phyloP scores from a whole-genome alignment of 495 filamentous ascomycete species.

The Podospora didyma region DNA sequence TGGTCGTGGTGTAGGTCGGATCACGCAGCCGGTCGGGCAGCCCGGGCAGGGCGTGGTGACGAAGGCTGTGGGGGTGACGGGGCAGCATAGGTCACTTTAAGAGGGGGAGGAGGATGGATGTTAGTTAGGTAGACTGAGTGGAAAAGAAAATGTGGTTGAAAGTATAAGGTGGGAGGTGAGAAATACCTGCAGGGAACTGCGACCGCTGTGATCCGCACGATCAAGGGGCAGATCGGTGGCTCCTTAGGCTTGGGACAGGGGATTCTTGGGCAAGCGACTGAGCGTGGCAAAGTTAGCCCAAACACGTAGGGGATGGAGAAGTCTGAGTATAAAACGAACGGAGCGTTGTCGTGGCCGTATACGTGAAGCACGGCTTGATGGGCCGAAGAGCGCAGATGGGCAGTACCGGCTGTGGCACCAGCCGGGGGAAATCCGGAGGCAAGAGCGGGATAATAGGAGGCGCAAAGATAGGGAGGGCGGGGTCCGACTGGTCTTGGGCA shows the following conservation, averaged over 20 bases:
- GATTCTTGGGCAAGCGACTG: not conserved
- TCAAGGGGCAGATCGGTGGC: not conserved
- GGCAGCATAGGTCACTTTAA: slow-evolving; percentile 34
- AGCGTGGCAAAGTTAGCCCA: no score
- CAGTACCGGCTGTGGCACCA: no score
- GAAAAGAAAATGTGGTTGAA: no score
- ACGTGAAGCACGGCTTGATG: slow-evolving; percentile 15
- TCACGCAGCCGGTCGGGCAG: slow-evolving; percentile 26
- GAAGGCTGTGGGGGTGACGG: slow-evolving; percentile 30
- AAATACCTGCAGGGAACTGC: slow-evolving; percentile 29
- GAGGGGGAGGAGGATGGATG: not conserved
- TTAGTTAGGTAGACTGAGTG: no score
- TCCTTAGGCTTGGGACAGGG: not conserved
- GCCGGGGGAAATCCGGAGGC: not conserved
- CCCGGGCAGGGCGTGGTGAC: slow-evolving; percentile 27
- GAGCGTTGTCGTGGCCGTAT: slow-evolving; percentile 10
- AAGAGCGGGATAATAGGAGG: not conserved
- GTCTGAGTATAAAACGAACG: slow-evolving; percentile 3
- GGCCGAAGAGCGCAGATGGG: not conserved
- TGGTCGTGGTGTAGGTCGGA: slow-evolving; percentile 33
- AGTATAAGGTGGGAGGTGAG: not conserved
- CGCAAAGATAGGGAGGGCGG: not conserved
- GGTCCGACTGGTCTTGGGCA: not conserved
- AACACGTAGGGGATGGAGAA: no score
- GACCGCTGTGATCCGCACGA: slow-evolving; percentile 22